Conservation (phyloP, 805 yeast genomes). For the Yueomyces sp. region DNA sequence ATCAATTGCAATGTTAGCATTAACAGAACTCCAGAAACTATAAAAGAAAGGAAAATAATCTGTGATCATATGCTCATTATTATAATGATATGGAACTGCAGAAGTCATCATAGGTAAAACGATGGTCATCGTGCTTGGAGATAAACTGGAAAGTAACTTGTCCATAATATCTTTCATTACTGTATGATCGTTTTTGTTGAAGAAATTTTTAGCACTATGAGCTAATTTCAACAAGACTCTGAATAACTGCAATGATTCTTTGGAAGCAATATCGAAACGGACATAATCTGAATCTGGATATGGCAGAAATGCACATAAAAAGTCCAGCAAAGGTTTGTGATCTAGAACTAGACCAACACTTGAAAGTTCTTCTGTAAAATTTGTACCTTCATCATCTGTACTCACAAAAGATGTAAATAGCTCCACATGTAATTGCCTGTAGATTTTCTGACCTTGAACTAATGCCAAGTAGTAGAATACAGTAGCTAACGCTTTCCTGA, state of each 20-base stretch:
- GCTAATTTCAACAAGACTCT: slow-evolving; percentile 39
- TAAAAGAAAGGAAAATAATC: slow-evolving; percentile 55
- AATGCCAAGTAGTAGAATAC: slow-evolving; percentile 63
- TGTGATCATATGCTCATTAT: slow-evolving; percentile 28
- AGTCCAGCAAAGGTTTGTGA: slow-evolving; percentile 23
- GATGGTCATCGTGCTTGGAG: slow-evolving; percentile 38
- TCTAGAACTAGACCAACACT: slow-evolving; percentile 24
- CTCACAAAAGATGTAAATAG: slow-evolving; percentile 45
- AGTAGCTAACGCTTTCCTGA: slow-evolving; percentile 46
- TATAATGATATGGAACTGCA: slow-evolving; percentile 34
- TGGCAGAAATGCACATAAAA: slow-evolving; percentile 27
- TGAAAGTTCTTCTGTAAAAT: slow-evolving; percentile 19
- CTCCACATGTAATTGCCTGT: slow-evolving; percentile 45
- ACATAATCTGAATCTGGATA: slow-evolving; percentile 38
- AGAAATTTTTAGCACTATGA: slow-evolving; percentile 40
- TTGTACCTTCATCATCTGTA: slow-evolving; percentile 22
- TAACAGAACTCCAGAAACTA: slow-evolving; percentile 54
- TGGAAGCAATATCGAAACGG: slow-evolving; percentile 20
- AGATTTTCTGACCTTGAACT: slow-evolving; percentile 56
- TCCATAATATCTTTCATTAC: slow-evolving; percentile 37
- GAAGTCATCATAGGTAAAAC: slow-evolving; percentile 40
- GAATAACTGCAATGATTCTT: slow-evolving; percentile 34
- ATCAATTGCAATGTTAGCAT: slow-evolving; percentile 39
- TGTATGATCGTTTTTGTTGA: slow-evolving; percentile 27
- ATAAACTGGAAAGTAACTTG: slow-evolving; percentile 35